Evolutionary conservation across 768 basidiomycete genomes (phyloP), one percentile per base, ranked within the genome.

Genomic region (Leccinum incarnatum): DNA sequence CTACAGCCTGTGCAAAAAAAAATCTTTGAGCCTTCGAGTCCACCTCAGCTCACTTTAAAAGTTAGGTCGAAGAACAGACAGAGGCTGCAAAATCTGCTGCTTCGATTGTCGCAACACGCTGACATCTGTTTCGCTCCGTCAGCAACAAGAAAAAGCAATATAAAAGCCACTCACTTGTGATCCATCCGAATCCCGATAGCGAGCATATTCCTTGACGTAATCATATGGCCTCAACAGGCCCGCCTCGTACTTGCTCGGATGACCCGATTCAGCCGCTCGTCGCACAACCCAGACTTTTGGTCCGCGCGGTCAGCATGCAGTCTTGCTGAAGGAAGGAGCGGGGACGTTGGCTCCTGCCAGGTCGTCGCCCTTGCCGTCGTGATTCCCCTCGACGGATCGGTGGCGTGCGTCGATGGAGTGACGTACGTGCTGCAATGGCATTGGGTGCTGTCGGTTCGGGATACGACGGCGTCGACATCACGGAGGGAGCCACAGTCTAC

Each of bases 241-340:
- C 2, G 95, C 96, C 69, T 98, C 95, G 73, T 97, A 98, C 75
- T 98, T 98, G 67, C 91, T 94, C 90, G 83, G 63, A 98, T 98
- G 63, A 98, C 96, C 57, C 91, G 82, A 63, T 87, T 91, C 10
- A 42, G 75, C 1, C 95, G 85, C 64, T 96, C 93, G 64, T 95
- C 91, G 42, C 96, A 80, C 21, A 93, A 89, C 0, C 96, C 96
- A 2, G 89, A 84, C 56, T 90, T 92, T 67, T 97, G 95, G 72
- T 98, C 96, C 0, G 95, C 96, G 96, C 96, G 0, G 93, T 95
- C 23, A 98, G 78, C 59, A 97, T 42, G 5, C 40, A 11, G 40
- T 89, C 69, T 89, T 90, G 88, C 85, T 0, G 88, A 82, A 0
- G 88, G 88, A 1, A 93, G 79, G 3, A 91, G 81, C 12, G 74